Base-by-base conservation (phyloP, 1,284 basidiomycete genomes). In the Cutaneotrichosporon sp. region DNA sequence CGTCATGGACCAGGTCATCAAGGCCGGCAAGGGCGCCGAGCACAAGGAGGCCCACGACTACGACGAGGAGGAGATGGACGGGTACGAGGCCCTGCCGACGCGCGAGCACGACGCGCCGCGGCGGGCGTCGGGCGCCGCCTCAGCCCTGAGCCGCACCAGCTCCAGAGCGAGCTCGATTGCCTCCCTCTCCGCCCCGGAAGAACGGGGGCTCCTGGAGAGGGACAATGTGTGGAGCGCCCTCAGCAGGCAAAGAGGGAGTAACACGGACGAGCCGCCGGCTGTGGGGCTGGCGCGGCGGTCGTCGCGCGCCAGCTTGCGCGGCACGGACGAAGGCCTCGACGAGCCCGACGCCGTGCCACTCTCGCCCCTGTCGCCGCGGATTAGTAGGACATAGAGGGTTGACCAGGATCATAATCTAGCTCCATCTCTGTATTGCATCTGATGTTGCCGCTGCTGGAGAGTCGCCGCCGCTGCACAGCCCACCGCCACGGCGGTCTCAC, bases 1-100 rank as follows among this genome's bases (percentile, higher is more conserved):
- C 42, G 62, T 81, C 25, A 76, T 81, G 36, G 80, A 81, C 62
- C 75, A 77, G 52, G 59, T 80, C 52, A 77, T 80, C 71, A 81
- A 80, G 63, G 72, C 67, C 29, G 69, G 72, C 43, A 66, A 66
- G 54, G 49, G 47, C 36, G 43, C 52, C 31, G 64, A 66, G 27
- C 18, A 13, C 7, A 58, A 59, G 51, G 42, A 50, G n/a, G 20
- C 20, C 45, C 49, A 50, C 45, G 55, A 42, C 20, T 38, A 47
- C 33, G 58, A 60, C 22, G 60, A 58, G 10, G 67, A 69, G 33
- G 61, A 58, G 3, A 62, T 61, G 24, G 69, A 69, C 33, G 43
- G 54, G 6, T 66, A 66, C 53, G 55, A 45, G 3, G 50, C 58
- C 6, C 42, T 66, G n/a, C 47, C 60, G n/a, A 66, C 58, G 10